Percentiles rank a stretch among this genome's conserved stretches.
phyloP scores from a whole-genome alignment of 1,284 basidiomycete species.

The Sanghuangporus weigelae region DNA sequence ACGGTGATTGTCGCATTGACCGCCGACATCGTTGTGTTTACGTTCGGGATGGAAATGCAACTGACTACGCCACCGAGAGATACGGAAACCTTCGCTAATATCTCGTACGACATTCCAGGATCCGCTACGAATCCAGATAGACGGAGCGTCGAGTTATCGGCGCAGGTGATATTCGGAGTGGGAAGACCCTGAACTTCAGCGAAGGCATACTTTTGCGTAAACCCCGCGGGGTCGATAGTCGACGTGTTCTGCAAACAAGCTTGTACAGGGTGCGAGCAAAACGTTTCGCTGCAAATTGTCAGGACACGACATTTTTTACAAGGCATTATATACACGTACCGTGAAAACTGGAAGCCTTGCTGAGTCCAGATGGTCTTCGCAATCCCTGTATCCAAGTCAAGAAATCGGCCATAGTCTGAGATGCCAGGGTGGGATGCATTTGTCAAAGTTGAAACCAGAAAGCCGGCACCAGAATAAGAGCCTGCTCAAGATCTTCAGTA shows the following conservation, averaged over 20 bases:
- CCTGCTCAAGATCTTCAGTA: constrained; percentile 35
- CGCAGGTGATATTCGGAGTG: constrained; percentile 54
- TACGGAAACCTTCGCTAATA: constrained; percentile 46
- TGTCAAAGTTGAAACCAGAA: constrained; percentile 48
- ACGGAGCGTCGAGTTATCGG: constrained; percentile 48
- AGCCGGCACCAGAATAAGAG: constrained; percentile 64
- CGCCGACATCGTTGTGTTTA: neutral
- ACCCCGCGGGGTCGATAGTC: constrained; percentile 20
- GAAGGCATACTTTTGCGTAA: constrained; percentile 44
- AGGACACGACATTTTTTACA: constrained; percentile 8
- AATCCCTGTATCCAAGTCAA: constrained; percentile 61
- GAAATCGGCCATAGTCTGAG: constrained; percentile 55
- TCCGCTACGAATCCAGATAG: constrained; percentile 46
- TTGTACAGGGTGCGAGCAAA: constrained; percentile 60
- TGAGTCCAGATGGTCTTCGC: constrained; percentile 57
- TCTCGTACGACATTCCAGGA: constrained; percentile 66
- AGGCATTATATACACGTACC: no score
- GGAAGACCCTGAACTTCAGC: constrained; percentile 44
- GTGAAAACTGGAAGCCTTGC: constrained; percentile 35
- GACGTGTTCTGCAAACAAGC: constrained; percentile 53
- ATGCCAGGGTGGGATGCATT: constrained; percentile 30
- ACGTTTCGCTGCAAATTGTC: constrained; percentile 44
- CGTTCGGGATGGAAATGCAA: constrained; percentile 31
- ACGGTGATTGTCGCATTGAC: constrained; percentile 54
- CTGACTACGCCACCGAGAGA: constrained; percentile 24